These are phyloP conservation scores for Collybia mongolica DNA, from an alignment of 768 basidiomycete genomes.

Conservation along the genomic window DNA sequence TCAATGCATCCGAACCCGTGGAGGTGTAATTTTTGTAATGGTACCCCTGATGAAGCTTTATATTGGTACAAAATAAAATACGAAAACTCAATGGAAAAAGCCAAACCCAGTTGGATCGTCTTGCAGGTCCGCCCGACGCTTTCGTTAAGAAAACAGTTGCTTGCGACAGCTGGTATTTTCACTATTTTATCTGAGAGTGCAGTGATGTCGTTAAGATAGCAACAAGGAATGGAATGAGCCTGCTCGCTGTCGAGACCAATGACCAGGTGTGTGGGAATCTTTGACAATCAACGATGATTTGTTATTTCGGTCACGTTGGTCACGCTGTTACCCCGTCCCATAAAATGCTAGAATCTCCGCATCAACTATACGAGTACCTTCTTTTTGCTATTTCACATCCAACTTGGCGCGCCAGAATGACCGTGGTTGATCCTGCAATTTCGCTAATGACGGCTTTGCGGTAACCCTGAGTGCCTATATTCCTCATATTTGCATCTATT, in stretches of 20 bases:
- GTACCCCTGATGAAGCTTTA: slow-evolving; percentile 27
- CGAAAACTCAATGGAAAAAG: slow-evolving; percentile 2
- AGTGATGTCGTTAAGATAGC: too few relatives aligned
- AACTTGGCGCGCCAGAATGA: too few relatives aligned
- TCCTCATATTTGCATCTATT: background rate
- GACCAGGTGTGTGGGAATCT: slow-evolving; percentile 26
- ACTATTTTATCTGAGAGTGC: background rate
- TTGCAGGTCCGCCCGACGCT: background rate
- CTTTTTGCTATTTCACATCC: too few relatives aligned
- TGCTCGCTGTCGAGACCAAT: slow-evolving; percentile 27
- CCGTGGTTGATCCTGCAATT: too few relatives aligned
- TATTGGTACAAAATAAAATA: slow-evolving; percentile 22
- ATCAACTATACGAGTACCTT: too few relatives aligned
- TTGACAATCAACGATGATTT: slow-evolving; percentile 13
- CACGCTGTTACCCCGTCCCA: too few relatives aligned
- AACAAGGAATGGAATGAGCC: slow-evolving; percentile 6
- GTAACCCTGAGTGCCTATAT: background rate
- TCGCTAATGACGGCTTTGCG: too few relatives aligned
- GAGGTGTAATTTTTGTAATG: slow-evolving; percentile 1
- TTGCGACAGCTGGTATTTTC: background rate
- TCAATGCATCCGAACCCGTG: background rate
- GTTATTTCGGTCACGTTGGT: too few relatives aligned
- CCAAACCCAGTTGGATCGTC: background rate
- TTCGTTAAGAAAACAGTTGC: background rate
- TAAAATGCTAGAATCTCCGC: too few relatives aligned